These are phyloP conservation scores for Cytospora leucostoma DNA, from an alignment of 2,329 filamentous ascomycete species.

Conservation along the genomic window DNA sequence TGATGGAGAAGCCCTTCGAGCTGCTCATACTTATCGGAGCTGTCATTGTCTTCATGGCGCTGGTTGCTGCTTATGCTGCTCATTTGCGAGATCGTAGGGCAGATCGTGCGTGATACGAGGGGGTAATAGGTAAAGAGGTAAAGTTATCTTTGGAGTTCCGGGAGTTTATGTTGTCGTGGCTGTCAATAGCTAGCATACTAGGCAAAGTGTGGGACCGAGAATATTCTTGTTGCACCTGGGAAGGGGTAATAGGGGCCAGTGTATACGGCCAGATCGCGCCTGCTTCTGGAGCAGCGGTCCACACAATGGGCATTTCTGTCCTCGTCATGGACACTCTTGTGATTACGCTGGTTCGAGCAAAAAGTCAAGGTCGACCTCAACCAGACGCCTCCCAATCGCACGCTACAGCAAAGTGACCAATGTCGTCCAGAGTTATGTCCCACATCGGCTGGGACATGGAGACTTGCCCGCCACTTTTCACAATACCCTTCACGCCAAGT, in stretches of 20 bases:
- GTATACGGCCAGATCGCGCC: background rate
- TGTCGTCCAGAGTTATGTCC: slow-evolving; percentile 38
- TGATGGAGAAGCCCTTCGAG: slow-evolving; percentile 20
- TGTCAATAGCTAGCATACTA: background rate
- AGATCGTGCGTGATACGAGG: background rate
- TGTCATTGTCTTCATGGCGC: background rate
- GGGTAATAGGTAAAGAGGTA: background rate
- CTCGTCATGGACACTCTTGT: background rate
- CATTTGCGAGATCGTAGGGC: background rate
- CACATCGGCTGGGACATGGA: slow-evolving; percentile 40
- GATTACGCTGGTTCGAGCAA: background rate
- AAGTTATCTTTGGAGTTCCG: background rate
- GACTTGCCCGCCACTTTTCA: slow-evolving; percentile 35
- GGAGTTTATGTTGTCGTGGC: background rate
- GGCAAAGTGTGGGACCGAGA: background rate
- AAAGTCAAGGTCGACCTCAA: background rate
- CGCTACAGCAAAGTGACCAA: slow-evolving; percentile 39
- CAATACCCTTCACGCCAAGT: slow-evolving; percentile 33
- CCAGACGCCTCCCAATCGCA: slow-evolving; percentile 40
- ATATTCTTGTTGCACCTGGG: no score
- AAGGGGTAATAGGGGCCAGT: background rate
- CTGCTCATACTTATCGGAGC: background rate
- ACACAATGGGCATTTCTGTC: no score
- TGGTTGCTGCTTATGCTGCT: background rate
- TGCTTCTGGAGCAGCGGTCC: background rate